Conservation (phyloP, 2,329 filamentous ascomycete species). For the Trichoderma sp. region DNA sequence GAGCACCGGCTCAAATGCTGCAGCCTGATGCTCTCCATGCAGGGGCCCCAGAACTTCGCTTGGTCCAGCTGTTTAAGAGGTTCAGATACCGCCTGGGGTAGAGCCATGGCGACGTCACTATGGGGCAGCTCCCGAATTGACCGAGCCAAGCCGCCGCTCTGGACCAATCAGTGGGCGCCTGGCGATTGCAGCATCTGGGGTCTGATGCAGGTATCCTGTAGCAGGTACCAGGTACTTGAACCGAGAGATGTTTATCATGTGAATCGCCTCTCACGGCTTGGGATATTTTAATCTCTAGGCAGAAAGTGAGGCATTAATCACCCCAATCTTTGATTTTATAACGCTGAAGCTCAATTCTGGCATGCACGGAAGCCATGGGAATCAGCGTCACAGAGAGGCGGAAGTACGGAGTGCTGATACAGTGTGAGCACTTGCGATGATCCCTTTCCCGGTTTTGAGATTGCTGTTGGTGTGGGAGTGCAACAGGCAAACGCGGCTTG, state of each 20-base stretch:
- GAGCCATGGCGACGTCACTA: constrained; percentile 7
- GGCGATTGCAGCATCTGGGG: neutral
- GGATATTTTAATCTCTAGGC: neutral
- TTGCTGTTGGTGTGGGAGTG: constrained; percentile 9
- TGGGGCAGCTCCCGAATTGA: constrained; percentile 8
- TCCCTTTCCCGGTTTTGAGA: neutral
- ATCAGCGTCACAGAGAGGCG: neutral
- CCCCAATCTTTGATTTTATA: neutral
- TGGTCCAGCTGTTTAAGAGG: neutral
- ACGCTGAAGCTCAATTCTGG: neutral
- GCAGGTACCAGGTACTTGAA: neutral
- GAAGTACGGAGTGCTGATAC: neutral
- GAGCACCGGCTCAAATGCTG: neutral
- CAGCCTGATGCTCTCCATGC: neutral
- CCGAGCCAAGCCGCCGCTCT: constrained; percentile 10
- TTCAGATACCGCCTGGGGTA: neutral
- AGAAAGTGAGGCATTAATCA: neutral
- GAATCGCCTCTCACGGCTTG: neutral
- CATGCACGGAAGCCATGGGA: neutral
- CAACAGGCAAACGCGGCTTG: constrained; percentile 13
- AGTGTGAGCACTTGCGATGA: neutral
- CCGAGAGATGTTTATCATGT: neutral
- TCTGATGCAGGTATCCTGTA: neutral
- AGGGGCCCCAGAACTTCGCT: constrained; percentile 9
- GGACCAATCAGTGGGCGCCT: neutral